Evolutionary conservation across 2,329 filamentous ascomycete species (phyloP).

Genomic region (Fusarium pilosicola): DNA sequence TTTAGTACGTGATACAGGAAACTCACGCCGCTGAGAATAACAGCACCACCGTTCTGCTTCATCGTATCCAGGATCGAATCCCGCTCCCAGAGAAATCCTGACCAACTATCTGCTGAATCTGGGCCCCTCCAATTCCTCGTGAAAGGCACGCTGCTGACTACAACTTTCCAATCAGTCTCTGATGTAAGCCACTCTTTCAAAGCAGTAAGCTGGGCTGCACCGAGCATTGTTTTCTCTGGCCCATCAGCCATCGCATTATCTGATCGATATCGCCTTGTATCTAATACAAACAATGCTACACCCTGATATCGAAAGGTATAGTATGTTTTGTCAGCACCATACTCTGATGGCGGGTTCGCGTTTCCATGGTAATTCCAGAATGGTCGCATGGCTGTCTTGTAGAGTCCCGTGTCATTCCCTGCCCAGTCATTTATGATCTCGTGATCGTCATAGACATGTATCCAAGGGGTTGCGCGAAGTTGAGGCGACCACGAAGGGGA

Average conservation of each 20-base stretch:
- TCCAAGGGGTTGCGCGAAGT: neutral
- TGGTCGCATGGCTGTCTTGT: neutral
- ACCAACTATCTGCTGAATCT: neutral
- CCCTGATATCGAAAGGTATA: neutral
- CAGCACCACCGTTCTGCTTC: neutral
- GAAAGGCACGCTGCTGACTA: neutral
- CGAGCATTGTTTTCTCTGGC: neutral
- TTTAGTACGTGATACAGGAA: rapidly evolving
- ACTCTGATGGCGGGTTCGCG: neutral
- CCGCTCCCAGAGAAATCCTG: neutral
- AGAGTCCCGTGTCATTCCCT: neutral
- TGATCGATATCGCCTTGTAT: neutral
- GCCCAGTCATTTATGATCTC: constrained; percentile 3
- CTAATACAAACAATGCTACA: neutral
- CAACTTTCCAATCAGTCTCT: neutral
- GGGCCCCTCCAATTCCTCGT: neutral
- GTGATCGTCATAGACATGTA: neutral
- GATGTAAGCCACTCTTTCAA: neutral
- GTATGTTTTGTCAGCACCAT: neutral
- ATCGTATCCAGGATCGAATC: neutral
- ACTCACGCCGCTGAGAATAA: neutral
- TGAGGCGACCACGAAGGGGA: neutral
- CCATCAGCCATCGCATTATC: neutral
- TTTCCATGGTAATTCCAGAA: neutral
- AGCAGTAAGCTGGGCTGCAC: neutral